A percentile compares a stretch with the other conserved stretches of the same genome.
Conservation (phyloP, 2,329 filamentous ascomycete species). For the Lachnellula willkommii region DNA sequence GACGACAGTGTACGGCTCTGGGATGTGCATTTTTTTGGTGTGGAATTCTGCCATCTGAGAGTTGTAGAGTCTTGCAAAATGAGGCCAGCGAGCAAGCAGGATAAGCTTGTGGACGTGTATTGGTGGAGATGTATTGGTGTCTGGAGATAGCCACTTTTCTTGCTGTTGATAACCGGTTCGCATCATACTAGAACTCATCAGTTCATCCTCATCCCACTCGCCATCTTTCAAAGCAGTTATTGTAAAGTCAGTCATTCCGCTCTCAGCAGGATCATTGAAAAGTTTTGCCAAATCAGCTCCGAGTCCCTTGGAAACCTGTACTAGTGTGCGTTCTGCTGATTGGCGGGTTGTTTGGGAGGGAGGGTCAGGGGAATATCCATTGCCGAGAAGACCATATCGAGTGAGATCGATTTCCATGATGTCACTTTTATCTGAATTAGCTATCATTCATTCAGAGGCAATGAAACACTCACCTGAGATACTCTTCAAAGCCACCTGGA, state of each 20-base stretch:
- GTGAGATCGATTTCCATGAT: conserved; percentile 91
- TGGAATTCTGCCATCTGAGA: conserved; percentile 98
- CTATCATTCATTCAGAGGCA: not conserved
- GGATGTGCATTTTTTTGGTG: conserved; percentile 95
- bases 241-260: conserved; percentile 81
- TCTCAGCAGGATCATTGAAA: conserved; percentile 81
- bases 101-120: conserved; percentile 97
- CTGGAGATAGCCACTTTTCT: conserved; percentile 53
- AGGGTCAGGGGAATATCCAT: conserved; percentile 57
- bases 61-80: conserved; percentile 87
- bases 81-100: conserved; percentile 90
- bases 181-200: conserved; percentile 47
- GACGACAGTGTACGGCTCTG: conserved; percentile 90
- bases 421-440: conserved; percentile 41
- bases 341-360: conserved; percentile 44
- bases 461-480: conserved; percentile 51
- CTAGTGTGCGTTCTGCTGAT: conserved; percentile 38
- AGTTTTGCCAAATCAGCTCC: conserved; percentile 80
- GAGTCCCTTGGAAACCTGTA: conserved; percentile 60
- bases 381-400: conserved; percentile 84
- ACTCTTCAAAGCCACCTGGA: conserved; percentile 74
- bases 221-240: conserved; percentile 84
- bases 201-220: conserved; percentile 58
- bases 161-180: conserved; percentile 37
- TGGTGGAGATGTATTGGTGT: conserved; percentile 65